Evolutionary conservation across 1,284 basidiomycete genomes (phyloP), one percentile per base, ranked within the genome.

Genomic region (Malassezia yamatoensis): DNA sequence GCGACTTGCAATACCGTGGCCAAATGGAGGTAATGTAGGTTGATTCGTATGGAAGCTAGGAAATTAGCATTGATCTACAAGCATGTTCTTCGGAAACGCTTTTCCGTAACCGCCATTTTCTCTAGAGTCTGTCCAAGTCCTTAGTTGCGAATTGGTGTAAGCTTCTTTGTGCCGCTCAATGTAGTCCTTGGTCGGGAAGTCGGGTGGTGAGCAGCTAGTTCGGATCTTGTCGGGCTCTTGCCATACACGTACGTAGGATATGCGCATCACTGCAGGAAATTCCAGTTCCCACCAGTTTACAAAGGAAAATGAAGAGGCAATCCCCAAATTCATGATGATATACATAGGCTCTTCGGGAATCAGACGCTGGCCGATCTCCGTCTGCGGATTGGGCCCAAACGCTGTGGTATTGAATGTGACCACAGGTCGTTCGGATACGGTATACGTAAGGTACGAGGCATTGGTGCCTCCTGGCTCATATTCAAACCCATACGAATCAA

Each of bases 331-430:
- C 12, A 70, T 42, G 20, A 71, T 37, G 40, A 72, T 59, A 39
- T 68, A 68, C 66, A 68, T 65, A 2, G 67, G 62, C 53, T 65
- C 65, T 33, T 86, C 83, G 0, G 89, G 82, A 38, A 96, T 80
- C 5, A 84, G 81, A 41, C 91, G 80, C 37, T 81, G 80, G 1
- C 83, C 78, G 50, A 93, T 87, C 60, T 87, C 78, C 13, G 83
- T 83, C 0, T 66, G 59, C 0, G 76, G 47, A 68, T 90, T 85
- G 2, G 85, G 81, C 5, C 78, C 82, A 76, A 91, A 81, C 4
- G 86, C 90, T 37, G 78, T 75, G n/a, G 81, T 80, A 37, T 82
- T 81, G 51, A 96, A 65, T 3, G 83, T 61, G 58, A 61, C 63
- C 45, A 62, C 54, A 3, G 62, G 63, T 11, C 65, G 33, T 11